Conservation (phyloP, 495 filamentous ascomycete genomes). For the Melanomma pulvis-pyrius region DNA sequence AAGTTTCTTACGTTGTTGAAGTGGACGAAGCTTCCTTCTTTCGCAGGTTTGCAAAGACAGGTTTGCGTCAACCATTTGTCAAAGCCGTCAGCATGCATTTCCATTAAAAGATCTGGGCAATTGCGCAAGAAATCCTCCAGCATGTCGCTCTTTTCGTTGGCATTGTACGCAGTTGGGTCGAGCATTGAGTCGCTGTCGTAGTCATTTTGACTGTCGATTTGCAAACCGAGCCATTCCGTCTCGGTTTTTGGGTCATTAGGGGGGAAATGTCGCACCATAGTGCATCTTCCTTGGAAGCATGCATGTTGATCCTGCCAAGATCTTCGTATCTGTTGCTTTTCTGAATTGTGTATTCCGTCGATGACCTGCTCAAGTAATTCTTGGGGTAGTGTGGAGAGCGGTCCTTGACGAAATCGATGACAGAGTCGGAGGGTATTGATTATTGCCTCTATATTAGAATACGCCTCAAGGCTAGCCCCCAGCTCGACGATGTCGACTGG, state of each 20-base stretch:
- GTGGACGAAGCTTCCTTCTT: neutral
- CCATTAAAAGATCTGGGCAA: neutral
- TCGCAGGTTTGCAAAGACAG: neutral
- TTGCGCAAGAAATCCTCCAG: neutral
- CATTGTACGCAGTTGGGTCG: neutral
- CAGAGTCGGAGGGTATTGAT: neutral
- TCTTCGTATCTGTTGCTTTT: neutral
- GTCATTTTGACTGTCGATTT: neutral
- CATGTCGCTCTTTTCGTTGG: neutral
- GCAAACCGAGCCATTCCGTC: neutral
- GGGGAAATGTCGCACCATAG: neutral
- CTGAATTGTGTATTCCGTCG: neutral
- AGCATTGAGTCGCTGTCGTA: neutral
- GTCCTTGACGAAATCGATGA: neutral
- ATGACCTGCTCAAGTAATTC: constrained; percentile 3
- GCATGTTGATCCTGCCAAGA: neutral
- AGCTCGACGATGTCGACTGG: constrained; percentile 3
- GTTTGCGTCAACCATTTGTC: neutral
- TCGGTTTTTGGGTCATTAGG: neutral
- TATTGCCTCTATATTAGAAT: neutral
- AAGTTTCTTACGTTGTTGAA: neutral
- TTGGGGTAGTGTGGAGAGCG: constrained; percentile 3
- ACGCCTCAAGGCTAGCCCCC: neutral
- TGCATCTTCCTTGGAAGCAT: constrained; percentile 2
- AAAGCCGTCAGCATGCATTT: neutral